Base-by-base conservation (phyloP, 768 basidiomycete genomes). In the Termitomyces sp. region DNA sequence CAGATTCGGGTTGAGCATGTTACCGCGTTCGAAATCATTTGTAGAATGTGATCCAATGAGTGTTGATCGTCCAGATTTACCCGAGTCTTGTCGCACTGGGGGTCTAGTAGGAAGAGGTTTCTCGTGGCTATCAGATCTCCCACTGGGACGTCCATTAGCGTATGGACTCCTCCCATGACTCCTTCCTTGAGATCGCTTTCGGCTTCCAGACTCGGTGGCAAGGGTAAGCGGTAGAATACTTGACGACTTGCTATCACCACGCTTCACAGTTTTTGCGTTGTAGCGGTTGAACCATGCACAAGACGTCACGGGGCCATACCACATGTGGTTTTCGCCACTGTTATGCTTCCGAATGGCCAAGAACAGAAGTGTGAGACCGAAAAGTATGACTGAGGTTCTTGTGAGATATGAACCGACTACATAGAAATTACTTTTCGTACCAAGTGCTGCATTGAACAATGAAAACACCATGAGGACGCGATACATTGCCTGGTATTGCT, bases 401-500 rank as follows among this genome's bases (percentile, higher is more conserved):
- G 46, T 59, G 34, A 57, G 55, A 25, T 34, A 39, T 41, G 16
- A 2, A 17, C 10, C 3, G 42, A 21, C 4, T 32, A 17, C 28
- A 5, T 17, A 7, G 37, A 35, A 8, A 50, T 17, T 39, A 52
- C 25, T 32, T 28, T 32, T 21, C 86, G 57, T 69, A 86, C 90
- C 73, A 4, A 93, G 77, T 42, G 79, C 76, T 49, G 86, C 83
- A 63, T 91, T 92, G 69, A 93, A 83, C 54, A 92, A 71, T 6
- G 91, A 83, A 70, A 92, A 92, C 17, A 86, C 82, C 69, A 85
- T 88, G 57, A 93, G 75, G 19, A 91, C 90, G 28, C 85, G 83
- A 68, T 91, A 92, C 76, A 91, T 91, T n/a, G 90, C 89, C 61
- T 91, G 91, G 68, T 87, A 93, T 58, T 88, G 88, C 63, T 90